These are phyloP conservation scores for Coemansia asiatica DNA, from an alignment of 192 early-diverging fungal species.

Conservation along the genomic window DNA sequence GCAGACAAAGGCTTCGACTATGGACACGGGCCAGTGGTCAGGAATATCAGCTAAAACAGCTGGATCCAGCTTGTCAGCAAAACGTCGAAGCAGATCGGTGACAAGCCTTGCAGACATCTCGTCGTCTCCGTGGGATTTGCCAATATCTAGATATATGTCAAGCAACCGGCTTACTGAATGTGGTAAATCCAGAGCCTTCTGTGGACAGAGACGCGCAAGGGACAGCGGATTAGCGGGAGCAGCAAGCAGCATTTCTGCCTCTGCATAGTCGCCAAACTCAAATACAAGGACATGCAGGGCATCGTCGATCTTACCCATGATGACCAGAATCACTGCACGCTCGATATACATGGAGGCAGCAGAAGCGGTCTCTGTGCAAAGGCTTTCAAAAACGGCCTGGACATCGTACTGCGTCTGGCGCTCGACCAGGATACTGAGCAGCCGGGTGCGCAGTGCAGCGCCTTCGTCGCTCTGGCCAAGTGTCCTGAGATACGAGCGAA, in stretches of 20 bases:
- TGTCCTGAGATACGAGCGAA: conserved; percentile 20
- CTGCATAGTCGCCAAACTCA: conserved; percentile 35
- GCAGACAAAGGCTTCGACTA: conserved; percentile 33
- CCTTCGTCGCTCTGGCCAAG: background rate
- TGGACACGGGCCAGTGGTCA: conserved; percentile 31
- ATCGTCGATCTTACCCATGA: conserved; percentile 10
- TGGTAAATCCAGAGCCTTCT: background rate
- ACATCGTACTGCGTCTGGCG: conserved; percentile 24
- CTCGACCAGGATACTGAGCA: conserved; percentile 20
- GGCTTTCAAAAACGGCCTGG: conserved; percentile 15
- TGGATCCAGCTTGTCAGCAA: background rate
- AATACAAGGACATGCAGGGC: conserved; percentile 34
- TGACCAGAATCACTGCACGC: conserved; percentile 34
- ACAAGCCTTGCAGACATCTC: conserved; percentile 43
- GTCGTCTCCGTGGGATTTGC: conserved; percentile 15
- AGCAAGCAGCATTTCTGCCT: conserved; percentile 42
- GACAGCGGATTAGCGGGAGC: conserved; percentile 17
- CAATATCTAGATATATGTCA: conserved; percentile 20
- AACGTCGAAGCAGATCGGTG: conserved; percentile 18
- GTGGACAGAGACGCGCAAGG: conserved; percentile 19
- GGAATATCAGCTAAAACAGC: conserved; percentile 27
- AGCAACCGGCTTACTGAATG: conserved; percentile 18
- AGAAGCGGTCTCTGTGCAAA: conserved; percentile 10
- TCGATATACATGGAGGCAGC: conserved; percentile 11
- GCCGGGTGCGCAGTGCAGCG: conserved; percentile 17